Base-by-base conservation (phyloP, 179 eudicot genomes). In the Actinidia arguta region DNA sequence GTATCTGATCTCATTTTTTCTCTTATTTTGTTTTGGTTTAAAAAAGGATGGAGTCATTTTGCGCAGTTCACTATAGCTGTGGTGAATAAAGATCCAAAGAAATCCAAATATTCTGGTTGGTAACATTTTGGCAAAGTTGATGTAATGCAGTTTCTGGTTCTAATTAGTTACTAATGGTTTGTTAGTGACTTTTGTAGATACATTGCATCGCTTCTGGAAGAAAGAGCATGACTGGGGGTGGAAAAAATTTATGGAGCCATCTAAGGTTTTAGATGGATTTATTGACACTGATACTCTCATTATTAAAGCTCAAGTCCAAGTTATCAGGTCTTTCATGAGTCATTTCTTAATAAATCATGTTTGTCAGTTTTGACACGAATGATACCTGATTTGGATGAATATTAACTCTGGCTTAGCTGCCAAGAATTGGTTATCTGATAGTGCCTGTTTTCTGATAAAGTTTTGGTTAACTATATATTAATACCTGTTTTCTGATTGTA, bases 141-240 rank as follows among this genome's bases (percentile, higher is more conserved):
- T 36, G 59, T 17, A 22, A 24, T 71, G 46, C 27, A 56, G 36
- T 81, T 50, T 42, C 18, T 81, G 51, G 10, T 75, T 31, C 42
- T 80, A 17, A 74, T 75, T 24, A 78, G 71, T 74, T 55, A 55
- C 48, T 50, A 71, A 70, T 77, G 66, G 74, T 47, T 51, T 58
- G 7, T 52, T 68, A 44, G 20, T 25, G 17, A 61, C 48, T 54
- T 47, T 69, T 68, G 84, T 88, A 95, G 99, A 97, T 87, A 92
- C 98, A 46, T 78, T 97, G 70, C 99, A 97, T 82, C 95, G 97
- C 10, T 96, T 93, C 80, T 92, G 94, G 93, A 92, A 92, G 87
- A 95, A 95, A 82, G 99, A 97, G 87, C 99, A 91, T 89, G 98
- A 97, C 50, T 95, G 98, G 98, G 99, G 98, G 8, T 96, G 99